phyloP scores from a whole-genome alignment of 1,139 yeast species.

The Scheffersomyces lignicola region DNA sequence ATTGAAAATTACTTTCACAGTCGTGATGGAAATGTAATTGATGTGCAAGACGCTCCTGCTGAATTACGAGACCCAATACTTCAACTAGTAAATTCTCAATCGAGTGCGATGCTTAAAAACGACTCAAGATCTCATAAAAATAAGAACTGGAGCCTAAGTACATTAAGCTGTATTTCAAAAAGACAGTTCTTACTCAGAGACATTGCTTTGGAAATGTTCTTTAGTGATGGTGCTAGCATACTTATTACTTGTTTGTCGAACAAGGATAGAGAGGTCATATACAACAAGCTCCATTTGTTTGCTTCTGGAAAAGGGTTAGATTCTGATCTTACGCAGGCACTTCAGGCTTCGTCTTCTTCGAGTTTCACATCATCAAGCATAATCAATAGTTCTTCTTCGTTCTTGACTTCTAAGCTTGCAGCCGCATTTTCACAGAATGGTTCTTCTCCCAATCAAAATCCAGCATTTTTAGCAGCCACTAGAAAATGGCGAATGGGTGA shows the following conservation, averaged over 20 bases:
- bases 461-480: constrained; percentile 52
- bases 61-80: constrained; percentile 66
- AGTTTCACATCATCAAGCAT: constrained; percentile 27
- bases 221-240: constrained; percentile 68
- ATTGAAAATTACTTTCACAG: constrained; percentile 68
- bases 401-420: constrained; percentile 33
- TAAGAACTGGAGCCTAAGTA: constrained; percentile 56
- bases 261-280: constrained; percentile 56
- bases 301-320: constrained; percentile 52
- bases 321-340: constrained; percentile 50
- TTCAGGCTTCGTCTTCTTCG: constrained; percentile 44
- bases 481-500: constrained; percentile 73
- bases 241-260: constrained; percentile 56
- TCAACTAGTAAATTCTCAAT: constrained; percentile 50
- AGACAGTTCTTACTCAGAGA: constrained; percentile 75
- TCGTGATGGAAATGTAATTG: constrained; percentile 61
- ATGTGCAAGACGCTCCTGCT: constrained; percentile 63
- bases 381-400: constrained; percentile 14
- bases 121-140: constrained; percentile 41
- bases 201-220: constrained; percentile 75
- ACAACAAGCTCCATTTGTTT: constrained; percentile 44
- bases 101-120: constrained; percentile 18
- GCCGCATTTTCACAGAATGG: constrained; percentile 32
- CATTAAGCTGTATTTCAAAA: constrained; percentile 63
- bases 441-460: constrained; percentile 10